phyloP scores from a whole-genome alignment of 768 basidiomycete species.

The Hortiboletus flavorubellus region DNA sequence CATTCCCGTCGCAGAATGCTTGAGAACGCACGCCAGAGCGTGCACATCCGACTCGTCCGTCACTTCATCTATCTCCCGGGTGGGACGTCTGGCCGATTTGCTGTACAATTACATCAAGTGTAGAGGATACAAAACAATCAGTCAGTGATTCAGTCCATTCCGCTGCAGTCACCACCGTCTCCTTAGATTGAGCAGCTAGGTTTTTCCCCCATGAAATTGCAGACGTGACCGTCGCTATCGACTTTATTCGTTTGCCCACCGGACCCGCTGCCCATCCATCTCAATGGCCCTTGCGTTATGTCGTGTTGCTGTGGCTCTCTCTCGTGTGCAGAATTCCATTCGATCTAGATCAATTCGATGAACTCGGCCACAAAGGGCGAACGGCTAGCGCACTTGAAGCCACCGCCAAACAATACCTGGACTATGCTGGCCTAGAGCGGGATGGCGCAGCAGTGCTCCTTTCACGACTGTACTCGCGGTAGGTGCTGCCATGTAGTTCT shows the following conservation, averaged over 20 bases:
- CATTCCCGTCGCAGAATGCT: constrained; percentile 61
- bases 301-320: constrained; percentile 88
- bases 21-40: constrained; percentile 54
- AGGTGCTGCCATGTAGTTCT: constrained; percentile 18
- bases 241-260: constrained; percentile 52
- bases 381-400: constrained; percentile 58
- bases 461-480: constrained; percentile 79
- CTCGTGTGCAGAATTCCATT: constrained; percentile 94
- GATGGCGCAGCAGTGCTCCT: constrained; percentile 81
- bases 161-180: constrained; percentile 2
- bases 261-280: constrained; percentile 39
- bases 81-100: constrained; percentile 54
- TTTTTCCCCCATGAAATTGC: constrained; percentile 92
- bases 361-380: constrained; percentile 44
- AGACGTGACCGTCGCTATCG: constrained; percentile 73
- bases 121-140: constrained; percentile 87
- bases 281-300: constrained; percentile 82
- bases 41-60: constrained; percentile 30
- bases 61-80: constrained; percentile 35
- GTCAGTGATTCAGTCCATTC: constrained; percentile 45
- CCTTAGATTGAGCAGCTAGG: constrained; percentile 55
- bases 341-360: constrained; percentile 82
- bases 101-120: constrained; percentile 84
- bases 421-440: constrained; percentile 76
- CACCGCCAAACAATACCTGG: constrained; percentile 55